A percentile compares a stretch with the other conserved stretches of the same genome.
phyloP scores from a whole-genome alignment of 352 stramenopile genomes.

The Globisporangium paroecandrum region DNA sequence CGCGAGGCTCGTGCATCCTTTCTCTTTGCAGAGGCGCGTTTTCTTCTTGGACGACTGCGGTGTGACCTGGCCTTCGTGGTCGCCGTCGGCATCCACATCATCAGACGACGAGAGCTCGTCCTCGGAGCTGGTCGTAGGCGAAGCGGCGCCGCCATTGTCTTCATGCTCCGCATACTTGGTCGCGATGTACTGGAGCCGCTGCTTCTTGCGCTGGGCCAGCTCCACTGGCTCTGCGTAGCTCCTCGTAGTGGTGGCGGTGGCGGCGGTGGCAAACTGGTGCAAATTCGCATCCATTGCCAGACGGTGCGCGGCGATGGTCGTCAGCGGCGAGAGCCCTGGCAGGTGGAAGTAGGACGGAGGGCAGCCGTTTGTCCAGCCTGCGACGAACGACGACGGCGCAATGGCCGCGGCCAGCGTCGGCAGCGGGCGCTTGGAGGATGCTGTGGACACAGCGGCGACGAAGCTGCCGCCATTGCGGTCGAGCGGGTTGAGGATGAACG shows the following conservation, averaged over 20 bases:
- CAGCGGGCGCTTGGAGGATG: neutral
- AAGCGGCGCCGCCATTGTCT: conserved; percentile 23
- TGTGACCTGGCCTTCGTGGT: conserved; percentile 13
- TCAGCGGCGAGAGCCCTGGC: conserved; percentile 1
- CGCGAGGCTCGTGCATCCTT: conserved; percentile 31
- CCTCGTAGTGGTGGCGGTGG: neutral
- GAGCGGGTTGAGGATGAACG: conserved; percentile 23
- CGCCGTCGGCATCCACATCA: conserved; percentile 15
- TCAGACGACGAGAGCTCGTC: conserved; percentile 19
- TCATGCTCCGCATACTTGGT: conserved; percentile 3
- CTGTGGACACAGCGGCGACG: neutral
- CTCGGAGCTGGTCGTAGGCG: conserved; percentile 11
- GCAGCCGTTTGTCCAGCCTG: neutral
- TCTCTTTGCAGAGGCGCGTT: conserved; percentile 34
- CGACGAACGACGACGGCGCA: neutral
- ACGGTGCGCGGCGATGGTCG: conserved; percentile 11
- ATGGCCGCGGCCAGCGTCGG: conserved; percentile 12
- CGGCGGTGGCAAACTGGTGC: neutral
- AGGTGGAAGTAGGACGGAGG: neutral
- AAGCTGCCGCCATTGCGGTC: conserved; percentile 5
- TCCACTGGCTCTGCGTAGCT: neutral
- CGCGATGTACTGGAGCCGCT: neutral
- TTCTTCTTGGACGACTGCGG: conserved; percentile 31
- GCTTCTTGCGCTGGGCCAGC: conserved; percentile 3
- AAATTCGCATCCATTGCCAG: neutral